Conservation (phyloP, 202 grass and related monocot species). For the Hordeum pubiflorum region DNA sequence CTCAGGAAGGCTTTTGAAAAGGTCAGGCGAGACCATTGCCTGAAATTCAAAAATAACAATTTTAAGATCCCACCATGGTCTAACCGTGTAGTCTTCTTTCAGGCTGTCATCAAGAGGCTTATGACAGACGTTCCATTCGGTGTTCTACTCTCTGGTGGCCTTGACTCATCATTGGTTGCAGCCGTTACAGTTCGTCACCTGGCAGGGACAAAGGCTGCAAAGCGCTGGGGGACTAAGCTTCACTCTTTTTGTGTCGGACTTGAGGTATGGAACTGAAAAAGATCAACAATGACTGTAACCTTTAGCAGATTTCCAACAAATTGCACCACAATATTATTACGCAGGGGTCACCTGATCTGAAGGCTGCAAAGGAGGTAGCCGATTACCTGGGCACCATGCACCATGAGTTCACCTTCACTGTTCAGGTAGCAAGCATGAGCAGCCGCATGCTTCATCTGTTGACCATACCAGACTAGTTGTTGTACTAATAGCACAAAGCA, state of each 20-base stretch:
- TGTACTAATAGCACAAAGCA: background rate
- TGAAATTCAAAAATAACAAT: background rate
- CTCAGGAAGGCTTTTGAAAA: constrained; percentile 75
- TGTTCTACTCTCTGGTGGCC: constrained; percentile 79
- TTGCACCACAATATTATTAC: background rate
- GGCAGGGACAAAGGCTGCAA: constrained; percentile 52
- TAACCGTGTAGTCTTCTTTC: constrained; percentile 1
- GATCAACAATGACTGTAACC: background rate
- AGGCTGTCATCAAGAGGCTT: constrained; percentile 83
- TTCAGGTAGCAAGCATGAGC: constrained; percentile 39
- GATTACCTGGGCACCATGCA: constrained; percentile 66
- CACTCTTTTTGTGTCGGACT: constrained; percentile 82
- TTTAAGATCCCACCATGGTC: background rate
- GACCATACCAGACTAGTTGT: background rate
- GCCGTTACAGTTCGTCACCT: constrained; percentile 62
- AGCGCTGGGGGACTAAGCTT: constrained; percentile 55
- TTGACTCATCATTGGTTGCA: constrained; percentile 78
- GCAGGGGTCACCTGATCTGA: constrained; percentile 69
- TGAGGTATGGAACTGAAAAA: constrained; percentile 32
- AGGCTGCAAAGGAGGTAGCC: constrained; percentile 73
- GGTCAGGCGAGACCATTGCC: constrained; percentile 10
- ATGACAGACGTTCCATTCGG: constrained; percentile 93
- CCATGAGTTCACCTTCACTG: constrained; percentile 73
- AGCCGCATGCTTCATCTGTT: background rate
- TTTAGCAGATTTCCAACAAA: background rate